Evolutionary conservation across 805 yeast species (phyloP).

Genomic region (Spathaspora boniae): DNA sequence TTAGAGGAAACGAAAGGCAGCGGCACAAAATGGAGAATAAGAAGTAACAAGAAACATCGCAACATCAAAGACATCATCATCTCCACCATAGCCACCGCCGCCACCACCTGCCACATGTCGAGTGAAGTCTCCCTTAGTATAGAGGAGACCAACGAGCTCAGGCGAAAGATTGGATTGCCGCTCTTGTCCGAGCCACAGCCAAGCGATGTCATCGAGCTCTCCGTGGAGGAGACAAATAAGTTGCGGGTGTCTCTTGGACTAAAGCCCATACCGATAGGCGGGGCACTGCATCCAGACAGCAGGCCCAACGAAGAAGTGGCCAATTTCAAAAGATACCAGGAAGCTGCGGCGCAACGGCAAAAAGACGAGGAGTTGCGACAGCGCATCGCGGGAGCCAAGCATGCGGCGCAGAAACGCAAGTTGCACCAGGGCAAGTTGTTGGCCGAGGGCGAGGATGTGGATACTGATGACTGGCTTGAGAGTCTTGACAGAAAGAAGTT

Average conservation of each 20-base stretch:
- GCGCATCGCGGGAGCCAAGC: constrained; percentile 18
- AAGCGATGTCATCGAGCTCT: constrained; percentile 17
- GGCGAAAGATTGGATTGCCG: constrained; percentile 36
- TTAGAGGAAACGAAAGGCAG: no score
- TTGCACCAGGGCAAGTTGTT: constrained; percentile 18
- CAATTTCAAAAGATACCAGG: constrained; percentile 14
- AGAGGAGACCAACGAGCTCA: constrained; percentile 42
- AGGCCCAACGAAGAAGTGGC: constrained; percentile 13
- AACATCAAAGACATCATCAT: no score
- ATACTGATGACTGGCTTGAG: constrained; percentile 42
- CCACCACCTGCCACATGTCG: no score
- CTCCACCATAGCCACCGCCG: no score
- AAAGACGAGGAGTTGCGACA: constrained; percentile 13
- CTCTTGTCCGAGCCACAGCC: constrained; percentile 24
- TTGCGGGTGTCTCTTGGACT: constrained; percentile 51
- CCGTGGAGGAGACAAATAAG: constrained; percentile 55
- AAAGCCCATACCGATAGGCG: constrained; percentile 36
- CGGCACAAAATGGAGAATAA: no score
- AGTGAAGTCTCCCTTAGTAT: constrained; percentile 30
- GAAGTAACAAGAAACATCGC: no score
- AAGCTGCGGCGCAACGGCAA: constrained; percentile 13
- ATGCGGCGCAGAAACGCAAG: constrained; percentile 17
- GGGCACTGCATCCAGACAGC: not conserved
- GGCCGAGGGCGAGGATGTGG: constrained; percentile 24
- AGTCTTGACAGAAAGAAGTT: constrained; percentile 20